Evolutionary conservation across 371 early-diverging fungal species (phyloP).

Genomic region (Coemansia sp.): DNA sequence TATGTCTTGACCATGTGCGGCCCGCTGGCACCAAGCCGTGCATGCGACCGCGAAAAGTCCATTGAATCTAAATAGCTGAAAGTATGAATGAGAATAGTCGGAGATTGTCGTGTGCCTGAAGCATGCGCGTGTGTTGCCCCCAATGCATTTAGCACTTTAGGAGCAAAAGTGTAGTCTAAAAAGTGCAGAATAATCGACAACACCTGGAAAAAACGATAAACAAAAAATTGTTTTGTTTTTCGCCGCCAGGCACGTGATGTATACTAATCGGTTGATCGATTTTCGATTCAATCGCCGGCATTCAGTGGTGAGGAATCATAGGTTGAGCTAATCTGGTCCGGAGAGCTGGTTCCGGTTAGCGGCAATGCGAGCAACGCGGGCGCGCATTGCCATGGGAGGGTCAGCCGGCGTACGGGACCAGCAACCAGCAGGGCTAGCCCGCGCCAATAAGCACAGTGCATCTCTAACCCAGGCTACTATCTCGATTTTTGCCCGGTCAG

Average conservation of each 20-base stretch:
- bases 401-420: too few relatives aligned
- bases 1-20: conserved; percentile 45
- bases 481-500: too few relatives aligned
- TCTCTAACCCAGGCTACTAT: too few relatives aligned
- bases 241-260: not conserved
- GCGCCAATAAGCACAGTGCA: too few relatives aligned
- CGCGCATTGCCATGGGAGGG: too few relatives aligned
- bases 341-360: too few relatives aligned
- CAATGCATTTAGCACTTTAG: not conserved
- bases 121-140: too few relatives aligned
- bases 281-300: not conserved
- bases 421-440: too few relatives aligned
- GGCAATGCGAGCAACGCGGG: too few relatives aligned
- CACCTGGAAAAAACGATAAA: not conserved
- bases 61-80: not conserved
- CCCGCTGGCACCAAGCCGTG: conserved; percentile 19
- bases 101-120: not conserved
- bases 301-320: too few relatives aligned
- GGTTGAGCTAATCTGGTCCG: too few relatives aligned
- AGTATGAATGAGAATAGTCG: not conserved
- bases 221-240: conserved; percentile 2
- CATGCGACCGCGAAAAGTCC: conserved; percentile 36
- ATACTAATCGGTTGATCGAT: not conserved
- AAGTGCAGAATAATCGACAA: not conserved
- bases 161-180: not conserved